These are phyloP conservation scores for Tuber melanosporum DNA, from an alignment of 495 filamentous ascomycete species.

Conservation along the genomic window DNA sequence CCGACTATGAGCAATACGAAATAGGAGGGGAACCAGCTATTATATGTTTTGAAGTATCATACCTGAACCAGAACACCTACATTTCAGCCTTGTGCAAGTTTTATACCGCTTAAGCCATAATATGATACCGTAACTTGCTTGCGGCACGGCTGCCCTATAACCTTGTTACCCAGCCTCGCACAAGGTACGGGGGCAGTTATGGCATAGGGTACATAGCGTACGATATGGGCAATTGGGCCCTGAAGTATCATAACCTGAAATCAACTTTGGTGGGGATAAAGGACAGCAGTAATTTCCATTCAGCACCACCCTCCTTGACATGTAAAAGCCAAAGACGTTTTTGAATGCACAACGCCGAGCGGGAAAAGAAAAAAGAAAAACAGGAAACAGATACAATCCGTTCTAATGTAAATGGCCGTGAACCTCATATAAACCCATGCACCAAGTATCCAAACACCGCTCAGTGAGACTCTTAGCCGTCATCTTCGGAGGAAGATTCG, in stretches of 20 bases:
- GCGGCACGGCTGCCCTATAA: not conserved
- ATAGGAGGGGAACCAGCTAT: too few relatives aligned
- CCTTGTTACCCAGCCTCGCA: not conserved
- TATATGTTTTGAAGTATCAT: too few relatives aligned
- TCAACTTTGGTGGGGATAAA: not conserved
- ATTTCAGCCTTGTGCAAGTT: too few relatives aligned
- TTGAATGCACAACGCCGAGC: not conserved
- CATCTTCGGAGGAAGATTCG: conserved; percentile 27
- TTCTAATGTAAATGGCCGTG: not conserved
- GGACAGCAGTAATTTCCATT: not conserved
- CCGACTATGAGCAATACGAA: too few relatives aligned
- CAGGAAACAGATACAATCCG: not conserved
- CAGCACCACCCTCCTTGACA: not conserved
- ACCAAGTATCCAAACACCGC: not conserved
- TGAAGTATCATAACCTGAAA: not conserved
- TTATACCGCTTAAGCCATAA: too few relatives aligned
- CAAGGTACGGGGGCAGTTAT: not conserved
- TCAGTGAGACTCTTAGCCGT: not conserved
- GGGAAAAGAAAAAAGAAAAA: not conserved
- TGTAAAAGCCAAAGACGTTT: not conserved
- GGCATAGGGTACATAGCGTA: not conserved
- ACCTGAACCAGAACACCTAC: too few relatives aligned
- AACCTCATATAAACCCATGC: not conserved
- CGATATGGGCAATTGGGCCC: not conserved
- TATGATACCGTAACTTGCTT: too few relatives aligned